Conservation (phyloP, 768 basidiomycete genomes). For the Podaxis sp. region DNA sequence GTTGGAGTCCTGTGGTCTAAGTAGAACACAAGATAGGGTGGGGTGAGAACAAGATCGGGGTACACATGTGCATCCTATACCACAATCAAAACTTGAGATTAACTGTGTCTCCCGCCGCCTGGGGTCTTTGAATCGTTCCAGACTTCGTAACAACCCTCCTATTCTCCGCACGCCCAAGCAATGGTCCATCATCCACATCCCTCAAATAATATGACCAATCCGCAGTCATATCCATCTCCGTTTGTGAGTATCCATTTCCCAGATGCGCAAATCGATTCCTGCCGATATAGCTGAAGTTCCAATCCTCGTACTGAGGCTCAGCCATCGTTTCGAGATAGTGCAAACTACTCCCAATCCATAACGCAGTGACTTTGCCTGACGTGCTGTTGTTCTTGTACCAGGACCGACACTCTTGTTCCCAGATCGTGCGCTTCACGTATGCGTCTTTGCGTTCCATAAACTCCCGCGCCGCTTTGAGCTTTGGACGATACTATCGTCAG, state of each 20-base stretch:
- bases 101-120: neutral
- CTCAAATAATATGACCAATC: conserved; percentile 26
- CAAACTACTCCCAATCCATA: conserved; percentile 28
- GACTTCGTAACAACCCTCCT: conserved; percentile 9
- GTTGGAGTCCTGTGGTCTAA: too few relatives aligned
- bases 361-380: conserved; percentile 23
- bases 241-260: conserved; percentile 26
- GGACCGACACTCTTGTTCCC: conserved; percentile 22
- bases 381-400: conserved; percentile 25
- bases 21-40: too few relatives aligned
- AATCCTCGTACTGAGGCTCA: conserved; percentile 26
- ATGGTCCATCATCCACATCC: conserved; percentile 16
- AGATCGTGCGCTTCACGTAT: conserved; percentile 25
- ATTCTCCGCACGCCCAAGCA: conserved; percentile 13
- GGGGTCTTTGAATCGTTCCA: neutral
- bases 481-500: conserved; percentile 13
- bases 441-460: conserved; percentile 24
- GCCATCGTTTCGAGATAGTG: conserved; percentile 26
- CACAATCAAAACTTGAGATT: neutral
- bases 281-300: conserved; percentile 23
- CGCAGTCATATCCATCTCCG: conserved; percentile 23
- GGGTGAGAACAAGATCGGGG: too few relatives aligned
- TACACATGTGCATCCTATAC: too few relatives aligned
- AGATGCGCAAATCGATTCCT: conserved; percentile 24
- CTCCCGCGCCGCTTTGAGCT: conserved; percentile 25